Base-by-base conservation (phyloP, 441 rosid genomes). In the Gossypium lobatum region DNA sequence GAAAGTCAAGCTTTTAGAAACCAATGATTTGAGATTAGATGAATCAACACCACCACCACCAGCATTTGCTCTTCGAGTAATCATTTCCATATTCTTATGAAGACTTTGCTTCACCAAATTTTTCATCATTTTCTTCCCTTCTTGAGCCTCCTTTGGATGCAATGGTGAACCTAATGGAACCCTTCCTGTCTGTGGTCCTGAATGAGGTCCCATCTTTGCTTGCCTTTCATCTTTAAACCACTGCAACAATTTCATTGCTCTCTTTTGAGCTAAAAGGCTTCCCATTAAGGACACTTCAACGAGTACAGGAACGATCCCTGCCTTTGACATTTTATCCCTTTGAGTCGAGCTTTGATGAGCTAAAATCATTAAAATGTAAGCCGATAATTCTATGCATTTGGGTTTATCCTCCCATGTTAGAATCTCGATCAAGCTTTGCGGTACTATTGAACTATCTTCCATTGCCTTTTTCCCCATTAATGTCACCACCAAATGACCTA, bases 141-240 rank as follows among this genome's bases (percentile, higher is more conserved):
- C 92, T 63, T 76, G 83, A 17, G 84, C 89, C 4, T 76, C 85
- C 77, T 89, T 79, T 0, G 79, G 88, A 73, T 72, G 84, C 60
- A 83, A 59, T 4, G 91, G 97, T 8, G 96, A 91, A 11, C 93
- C 93, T 39, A 85, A 79, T 8, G 80, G 72, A 9, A 75, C 4
- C 63, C 87, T 79, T 60, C 88, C 83, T 10, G 88, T 77, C 75
- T 91, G 99, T 0, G 99, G 98, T 52, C 99, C 98, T 0, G 99
- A 95, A 80, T 95, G 99, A 2, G 91, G 97, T 8, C 96, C 97
- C 83, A 95, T 86, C 79, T 81, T 87, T 16, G 79, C 75, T 65
- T 88, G 87, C 80, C 97, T 86, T 78, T 88, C 99, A 23, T 92
- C 96, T 76, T 91, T 92, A 53, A 95, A 95, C 99, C 99, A 92